These are phyloP conservation scores for Neurospora sublineolata DNA, from an alignment of 495 filamentous ascomycete species.

Conservation along the genomic window DNA sequence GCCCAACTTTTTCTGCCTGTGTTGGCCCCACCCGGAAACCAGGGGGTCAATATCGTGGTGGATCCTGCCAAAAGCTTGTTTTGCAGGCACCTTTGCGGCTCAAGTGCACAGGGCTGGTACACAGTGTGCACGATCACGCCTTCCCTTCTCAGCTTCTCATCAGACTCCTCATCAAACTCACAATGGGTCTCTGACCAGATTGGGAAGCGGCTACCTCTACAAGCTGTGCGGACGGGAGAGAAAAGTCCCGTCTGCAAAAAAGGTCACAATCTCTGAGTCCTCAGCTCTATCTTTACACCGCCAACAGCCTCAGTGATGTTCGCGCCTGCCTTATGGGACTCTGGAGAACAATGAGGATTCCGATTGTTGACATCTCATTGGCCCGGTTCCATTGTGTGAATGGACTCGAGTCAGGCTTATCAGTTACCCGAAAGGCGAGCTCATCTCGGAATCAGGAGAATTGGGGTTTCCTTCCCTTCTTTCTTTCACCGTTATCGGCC, in stretches of 20 bases:
- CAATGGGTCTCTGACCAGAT: not conserved
- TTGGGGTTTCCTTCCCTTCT: not conserved
- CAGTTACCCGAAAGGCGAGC: not conserved
- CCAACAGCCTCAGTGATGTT: not conserved
- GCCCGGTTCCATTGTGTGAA: not conserved
- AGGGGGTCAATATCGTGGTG: not conserved
- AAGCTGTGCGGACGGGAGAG: not conserved
- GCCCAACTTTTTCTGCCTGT: not conserved
- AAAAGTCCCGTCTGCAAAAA: not conserved
- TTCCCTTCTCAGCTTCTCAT: not conserved
- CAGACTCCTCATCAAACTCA: not conserved
- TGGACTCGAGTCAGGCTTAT: not conserved
- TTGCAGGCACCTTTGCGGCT: not conserved
- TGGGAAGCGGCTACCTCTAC: not conserved
- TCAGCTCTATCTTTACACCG: not conserved
- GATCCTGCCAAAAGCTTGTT: not conserved
- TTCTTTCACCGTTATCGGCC: not conserved
- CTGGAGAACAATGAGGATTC: not conserved
- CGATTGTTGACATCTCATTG: not conserved
- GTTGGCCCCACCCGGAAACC: not conserved
- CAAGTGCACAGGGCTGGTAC: not conserved
- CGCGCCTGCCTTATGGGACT: not conserved
- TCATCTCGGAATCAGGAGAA: not conserved
- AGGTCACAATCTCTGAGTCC: not conserved
- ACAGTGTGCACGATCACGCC: not conserved